Evolutionary conservation across 139 green algal species (phyloP), one percentile per base, ranked within the genome.

Genomic region (Protoeuglena noctilucae): DNA sequence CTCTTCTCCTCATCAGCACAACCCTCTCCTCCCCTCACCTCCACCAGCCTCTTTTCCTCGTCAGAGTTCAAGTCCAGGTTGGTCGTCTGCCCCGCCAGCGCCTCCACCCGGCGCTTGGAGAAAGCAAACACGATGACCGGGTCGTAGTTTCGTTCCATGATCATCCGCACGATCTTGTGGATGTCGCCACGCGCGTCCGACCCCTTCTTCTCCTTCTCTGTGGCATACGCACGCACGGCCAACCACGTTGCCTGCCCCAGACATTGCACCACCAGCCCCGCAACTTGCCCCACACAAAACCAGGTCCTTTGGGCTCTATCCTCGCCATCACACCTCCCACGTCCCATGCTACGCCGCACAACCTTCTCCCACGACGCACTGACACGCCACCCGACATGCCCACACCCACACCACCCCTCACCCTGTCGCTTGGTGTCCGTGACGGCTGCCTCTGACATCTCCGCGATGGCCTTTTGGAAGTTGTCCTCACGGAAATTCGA

Each of bases 131-230:
- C 67, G 60, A 91, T 88, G 21, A 68, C 65, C 4, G 88, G 88
- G 65, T 95, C 84, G 47, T 80, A 93, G 65, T 84, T 76, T 3
- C 78, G 57, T 46, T 82, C 63, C 61, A 92, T 81, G 28, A 93
- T 71, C 83, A 93, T 95, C 25, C 68, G 66, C 41, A 95, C 78
- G 28, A 97, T 71, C 66, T 90, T 92, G 73, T 75, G 84, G 57
- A 95, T 86, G 68, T 96, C 85, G 24, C 39, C 34, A 12, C 34
- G 34, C n/a, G n/a, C n/a, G n/a, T n/a, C n/a, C n/a, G n/a, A n/a
- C n/a, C n/a, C 68, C 47, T 79, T 56, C 26, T 72, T 47, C 28
- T 73, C 54, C 53, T 61, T 43, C 6, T 34, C 41, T 1, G 31
- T 24, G 7, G 51, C 58, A 21, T 56, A 54, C 1, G 53, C 28